A percentile compares a stretch with the other conserved stretches of the same genome.
Conservation (phyloP, 805 yeast species). For the Candida tammaniensis region DNA sequence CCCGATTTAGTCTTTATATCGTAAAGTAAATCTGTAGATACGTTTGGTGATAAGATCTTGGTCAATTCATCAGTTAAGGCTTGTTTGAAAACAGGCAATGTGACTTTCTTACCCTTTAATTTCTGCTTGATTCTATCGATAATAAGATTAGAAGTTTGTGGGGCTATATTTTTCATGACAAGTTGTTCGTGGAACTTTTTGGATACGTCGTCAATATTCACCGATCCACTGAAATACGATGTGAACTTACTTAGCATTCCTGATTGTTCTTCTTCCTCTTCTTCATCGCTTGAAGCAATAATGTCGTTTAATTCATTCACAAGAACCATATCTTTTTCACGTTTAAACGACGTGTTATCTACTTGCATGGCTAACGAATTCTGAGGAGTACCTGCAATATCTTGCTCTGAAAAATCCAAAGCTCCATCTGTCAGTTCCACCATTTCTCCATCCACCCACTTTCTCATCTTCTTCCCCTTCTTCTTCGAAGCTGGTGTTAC, state of each 20-base stretch:
- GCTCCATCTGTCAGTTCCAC: conserved; percentile 22
- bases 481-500: background rate
- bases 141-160: conserved; percentile 75
- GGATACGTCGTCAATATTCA: conserved; percentile 59
- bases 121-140: conserved; percentile 68
- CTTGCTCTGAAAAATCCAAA: conserved; percentile 34
- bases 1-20: conserved; percentile 55
- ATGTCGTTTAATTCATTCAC: conserved; percentile 41
- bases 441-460: conserved; percentile 40
- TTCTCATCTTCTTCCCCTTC: conserved; percentile 36
- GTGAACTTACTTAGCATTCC: conserved; percentile 31
- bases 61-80: conserved; percentile 67
- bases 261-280: conserved; percentile 18
- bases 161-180: conserved; percentile 85
- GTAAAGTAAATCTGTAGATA: conserved; percentile 80
- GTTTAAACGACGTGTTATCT: conserved; percentile 33
- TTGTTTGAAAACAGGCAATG: conserved; percentile 63
- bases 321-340: conserved; percentile 37
- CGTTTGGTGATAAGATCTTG: conserved; percentile 84
- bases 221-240: conserved; percentile 36
- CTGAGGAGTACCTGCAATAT: conserved; percentile 9
- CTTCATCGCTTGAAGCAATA: conserved; percentile 31
- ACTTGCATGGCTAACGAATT: conserved; percentile 14
- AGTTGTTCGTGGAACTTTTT: conserved; percentile 70
- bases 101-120: conserved; percentile 71